These are phyloP conservation scores for Dipodascus geniculatus DNA, from an alignment of 805 yeast species.

Conservation along the genomic window DNA sequence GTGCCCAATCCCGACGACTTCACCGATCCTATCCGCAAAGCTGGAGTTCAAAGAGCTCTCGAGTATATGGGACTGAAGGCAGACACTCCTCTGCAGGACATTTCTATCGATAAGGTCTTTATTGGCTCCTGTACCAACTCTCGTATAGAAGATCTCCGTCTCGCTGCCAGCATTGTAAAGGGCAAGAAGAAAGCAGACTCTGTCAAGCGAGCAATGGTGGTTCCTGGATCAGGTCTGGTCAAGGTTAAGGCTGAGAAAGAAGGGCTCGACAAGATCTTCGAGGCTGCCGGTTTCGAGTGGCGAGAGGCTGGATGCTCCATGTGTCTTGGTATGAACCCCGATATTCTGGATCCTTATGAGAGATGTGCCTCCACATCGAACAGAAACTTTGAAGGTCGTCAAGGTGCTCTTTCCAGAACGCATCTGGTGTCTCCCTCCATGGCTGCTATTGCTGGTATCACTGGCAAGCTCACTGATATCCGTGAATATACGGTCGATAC, in stretches of 20 bases:
- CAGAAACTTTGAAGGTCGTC: constrained; percentile 98
- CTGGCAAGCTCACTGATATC: constrained; percentile 83
- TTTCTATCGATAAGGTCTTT: constrained; percentile 82
- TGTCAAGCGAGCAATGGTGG: constrained; percentile 77
- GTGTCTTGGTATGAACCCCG: constrained; percentile 99
- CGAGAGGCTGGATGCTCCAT: constrained; percentile 99
- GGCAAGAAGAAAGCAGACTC: constrained; percentile 79
- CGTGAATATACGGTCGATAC: constrained; percentile 51
- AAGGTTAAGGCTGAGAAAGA: constrained; percentile 89
- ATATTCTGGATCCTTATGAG: constrained; percentile 86
- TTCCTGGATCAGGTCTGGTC: constrained; percentile 95
- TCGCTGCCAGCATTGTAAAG: constrained; percentile 86
- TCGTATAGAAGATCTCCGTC: constrained; percentile 92
- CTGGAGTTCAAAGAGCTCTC: constrained; percentile 86
- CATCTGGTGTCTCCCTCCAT: constrained; percentile 98
- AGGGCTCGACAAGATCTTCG: constrained; percentile 85
- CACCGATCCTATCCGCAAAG: constrained; percentile 52
- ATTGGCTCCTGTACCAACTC: constrained; percentile 98
- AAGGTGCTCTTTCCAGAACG: constrained; percentile 92
- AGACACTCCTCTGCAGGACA: constrained; percentile 64
- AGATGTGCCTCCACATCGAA: constrained; percentile 98
- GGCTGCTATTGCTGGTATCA: constrained; percentile 98
- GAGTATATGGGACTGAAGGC: constrained; percentile 85
- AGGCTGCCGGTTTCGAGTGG: constrained; percentile 94
- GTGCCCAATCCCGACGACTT: constrained; percentile 81